Conservation (phyloP, 768 basidiomycete species). For the Termitomyces eurrhizus region DNA sequence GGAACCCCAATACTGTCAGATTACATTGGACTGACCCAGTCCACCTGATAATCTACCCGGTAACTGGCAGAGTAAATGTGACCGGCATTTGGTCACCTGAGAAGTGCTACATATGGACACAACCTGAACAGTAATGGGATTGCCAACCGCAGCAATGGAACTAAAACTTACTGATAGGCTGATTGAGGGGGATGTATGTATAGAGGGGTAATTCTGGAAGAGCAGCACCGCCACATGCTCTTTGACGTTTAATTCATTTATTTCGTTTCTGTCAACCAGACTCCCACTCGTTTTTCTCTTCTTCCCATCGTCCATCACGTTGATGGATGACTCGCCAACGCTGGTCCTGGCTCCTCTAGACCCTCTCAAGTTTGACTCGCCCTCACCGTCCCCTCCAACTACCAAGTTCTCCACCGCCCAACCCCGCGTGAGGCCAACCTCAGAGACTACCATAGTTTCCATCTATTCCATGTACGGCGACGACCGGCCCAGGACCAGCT, state of each 20-base stretch:
- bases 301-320: constrained; percentile 3
- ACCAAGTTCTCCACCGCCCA: constrained; percentile 21
- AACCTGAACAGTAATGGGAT: background rate
- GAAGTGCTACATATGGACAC: background rate
- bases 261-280: background rate
- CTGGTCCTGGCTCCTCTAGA: constrained; percentile 34
- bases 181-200: background rate
- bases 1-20: too few relatives aligned
- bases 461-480: constrained; percentile 88
- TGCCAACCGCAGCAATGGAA: background rate
- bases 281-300: constrained; percentile 8
- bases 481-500: constrained; percentile 43
- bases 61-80: background rate
- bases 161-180: background rate
- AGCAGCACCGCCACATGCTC: background rate
- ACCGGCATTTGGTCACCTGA: background rate
- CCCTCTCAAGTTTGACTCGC: constrained; percentile 27
- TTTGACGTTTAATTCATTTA: background rate
- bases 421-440: constrained; percentile 52
- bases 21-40: background rate
- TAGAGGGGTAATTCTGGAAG: background rate
- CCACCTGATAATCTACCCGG: background rate
- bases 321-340: constrained; percentile 38
- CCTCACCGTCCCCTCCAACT: constrained; percentile 17
- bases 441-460: constrained; percentile 74